phyloP scores from a whole-genome alignment of 2,329 filamentous ascomycete species.

The Phaeosphaeria sp. region DNA sequence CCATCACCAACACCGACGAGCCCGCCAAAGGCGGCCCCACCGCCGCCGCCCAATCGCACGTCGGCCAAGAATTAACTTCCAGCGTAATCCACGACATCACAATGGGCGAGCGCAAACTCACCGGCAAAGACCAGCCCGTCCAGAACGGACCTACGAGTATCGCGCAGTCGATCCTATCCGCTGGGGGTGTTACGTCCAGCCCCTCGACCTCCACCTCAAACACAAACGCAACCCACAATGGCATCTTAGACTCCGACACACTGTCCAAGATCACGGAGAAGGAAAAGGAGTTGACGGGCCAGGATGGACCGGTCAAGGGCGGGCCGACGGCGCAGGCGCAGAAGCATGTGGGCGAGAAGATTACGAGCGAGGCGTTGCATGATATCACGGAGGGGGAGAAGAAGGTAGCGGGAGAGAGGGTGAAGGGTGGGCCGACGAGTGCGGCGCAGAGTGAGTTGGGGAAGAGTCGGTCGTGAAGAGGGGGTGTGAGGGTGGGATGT shows the following conservation, averaged over 20 bases:
- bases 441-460: slow-evolving; percentile 42
- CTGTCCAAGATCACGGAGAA: slow-evolving; percentile 39
- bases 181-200: slow-evolving; percentile 1
- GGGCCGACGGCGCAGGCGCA: slow-evolving; percentile 41
- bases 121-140: slow-evolving; percentile 40
- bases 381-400: slow-evolving; percentile 45
- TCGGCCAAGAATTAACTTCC: slow-evolving; percentile 37
- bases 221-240: slow-evolving; percentile 12
- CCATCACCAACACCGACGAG: slow-evolving; percentile 44
- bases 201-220: slow-evolving; percentile 1
- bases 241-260: slow-evolving; percentile 33
- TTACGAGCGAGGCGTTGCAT: slow-evolving; percentile 37
- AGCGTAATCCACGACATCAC: slow-evolving; percentile 51
- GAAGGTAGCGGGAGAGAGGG: slow-evolving; percentile 40
- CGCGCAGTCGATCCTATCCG: slow-evolving; percentile 38
- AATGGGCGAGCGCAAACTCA: slow-evolving; percentile 51
- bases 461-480: slow-evolving; percentile 28
- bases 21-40: slow-evolving; percentile 51
- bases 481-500: neutral
- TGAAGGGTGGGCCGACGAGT: slow-evolving; percentile 39
- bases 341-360: slow-evolving; percentile 36
- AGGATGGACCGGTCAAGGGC: slow-evolving; percentile 22
- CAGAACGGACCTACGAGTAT: slow-evolving; percentile 50
- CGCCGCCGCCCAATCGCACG: slow-evolving; percentile 51
- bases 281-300: slow-evolving; percentile 37